Conservation (phyloP, 2,329 filamentous ascomycete species). For the Tolypocladium guangdongense region DNA sequence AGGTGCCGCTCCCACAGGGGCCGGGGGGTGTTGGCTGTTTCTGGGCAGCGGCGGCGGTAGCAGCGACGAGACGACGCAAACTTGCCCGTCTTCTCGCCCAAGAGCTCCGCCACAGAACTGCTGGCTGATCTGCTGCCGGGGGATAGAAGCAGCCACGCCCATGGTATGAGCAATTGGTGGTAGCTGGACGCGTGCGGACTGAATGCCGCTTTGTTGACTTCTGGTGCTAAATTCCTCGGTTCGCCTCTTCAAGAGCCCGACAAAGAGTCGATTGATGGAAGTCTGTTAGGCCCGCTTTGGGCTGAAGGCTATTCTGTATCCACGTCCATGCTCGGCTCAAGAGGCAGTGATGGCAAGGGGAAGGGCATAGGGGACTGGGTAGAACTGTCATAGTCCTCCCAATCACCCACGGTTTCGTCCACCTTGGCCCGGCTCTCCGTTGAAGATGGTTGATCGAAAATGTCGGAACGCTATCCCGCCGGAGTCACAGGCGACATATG, state of each 20-base stretch:
- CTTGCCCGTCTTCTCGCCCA: constrained; percentile 26
- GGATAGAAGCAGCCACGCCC: background rate
- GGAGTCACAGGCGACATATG: background rate
- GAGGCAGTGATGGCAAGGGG: background rate
- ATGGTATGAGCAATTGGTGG: constrained; percentile 8
- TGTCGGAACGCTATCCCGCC: background rate
- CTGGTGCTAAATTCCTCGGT: too few relatives aligned
- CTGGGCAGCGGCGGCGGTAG: background rate
- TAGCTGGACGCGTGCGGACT: background rate
- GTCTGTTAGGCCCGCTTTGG: background rate
- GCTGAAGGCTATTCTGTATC: background rate
- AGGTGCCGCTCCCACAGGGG: constrained; percentile 32
- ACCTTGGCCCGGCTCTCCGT: background rate
- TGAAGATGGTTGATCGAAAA: background rate
- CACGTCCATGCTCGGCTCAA: background rate
- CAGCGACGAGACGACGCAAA: constrained; percentile 4
- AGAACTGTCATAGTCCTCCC: background rate
- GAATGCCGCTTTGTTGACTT: background rate
- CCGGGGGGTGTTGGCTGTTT: background rate
- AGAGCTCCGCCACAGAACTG: constrained; percentile 12
- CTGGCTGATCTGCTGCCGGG: background rate
- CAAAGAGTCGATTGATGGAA: background rate
- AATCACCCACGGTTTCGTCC: background rate
- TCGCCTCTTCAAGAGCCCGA: too few relatives aligned
- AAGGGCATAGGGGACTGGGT: background rate